Conservation (phyloP, 352 stramenopile genomes). For the Halophytophthora batemanensis region DNA sequence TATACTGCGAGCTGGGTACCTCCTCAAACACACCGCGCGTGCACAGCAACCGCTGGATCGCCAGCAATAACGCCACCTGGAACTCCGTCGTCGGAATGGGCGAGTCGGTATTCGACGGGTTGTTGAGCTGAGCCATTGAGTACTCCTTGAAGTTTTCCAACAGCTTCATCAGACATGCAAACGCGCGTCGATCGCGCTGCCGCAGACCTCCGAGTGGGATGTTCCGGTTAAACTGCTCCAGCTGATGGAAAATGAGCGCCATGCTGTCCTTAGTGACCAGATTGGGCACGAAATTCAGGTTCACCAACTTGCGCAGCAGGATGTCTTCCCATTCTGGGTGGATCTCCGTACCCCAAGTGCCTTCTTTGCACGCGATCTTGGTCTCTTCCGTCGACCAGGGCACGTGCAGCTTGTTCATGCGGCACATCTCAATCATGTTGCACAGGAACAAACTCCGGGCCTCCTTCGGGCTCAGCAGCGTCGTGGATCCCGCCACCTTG, state of each 20-base stretch:
- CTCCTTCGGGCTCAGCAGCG: conserved; percentile 74
- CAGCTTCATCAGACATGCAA: conserved; percentile 81
- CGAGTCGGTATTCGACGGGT: conserved; percentile 74
- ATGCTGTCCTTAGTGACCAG: conserved; percentile 77
- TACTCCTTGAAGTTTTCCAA: conserved; percentile 86
- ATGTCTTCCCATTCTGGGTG: conserved; percentile 85
- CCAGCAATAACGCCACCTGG: conserved; percentile 73
- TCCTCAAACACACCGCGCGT: conserved; percentile 84
- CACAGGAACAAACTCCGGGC: conserved; percentile 74
- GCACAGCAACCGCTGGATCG: conserved; percentile 79
- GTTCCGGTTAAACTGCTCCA: conserved; percentile 88
- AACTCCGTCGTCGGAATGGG: conserved; percentile 80
- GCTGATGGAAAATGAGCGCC: conserved; percentile 64
- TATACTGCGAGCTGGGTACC: conserved; percentile 84
- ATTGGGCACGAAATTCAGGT: conserved; percentile 76
- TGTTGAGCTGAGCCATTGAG: conserved; percentile 76
- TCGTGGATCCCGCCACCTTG: conserved; percentile 67
- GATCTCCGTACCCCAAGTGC: conserved; percentile 77
- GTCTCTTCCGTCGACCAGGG: conserved; percentile 87
- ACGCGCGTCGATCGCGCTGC: conserved; percentile 71
- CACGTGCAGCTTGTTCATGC: conserved; percentile 86
- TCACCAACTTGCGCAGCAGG: conserved; percentile 77
- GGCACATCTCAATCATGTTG: conserved; percentile 88
- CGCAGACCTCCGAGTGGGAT: conserved; percentile 67
- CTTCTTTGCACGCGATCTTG: conserved; percentile 82